Percentiles rank a stretch among this genome's conserved stretches.
These are phyloP conservation scores for Rubroboletus satanas DNA, from an alignment of 768 basidiomycete species.

Conservation along the genomic window DNA sequence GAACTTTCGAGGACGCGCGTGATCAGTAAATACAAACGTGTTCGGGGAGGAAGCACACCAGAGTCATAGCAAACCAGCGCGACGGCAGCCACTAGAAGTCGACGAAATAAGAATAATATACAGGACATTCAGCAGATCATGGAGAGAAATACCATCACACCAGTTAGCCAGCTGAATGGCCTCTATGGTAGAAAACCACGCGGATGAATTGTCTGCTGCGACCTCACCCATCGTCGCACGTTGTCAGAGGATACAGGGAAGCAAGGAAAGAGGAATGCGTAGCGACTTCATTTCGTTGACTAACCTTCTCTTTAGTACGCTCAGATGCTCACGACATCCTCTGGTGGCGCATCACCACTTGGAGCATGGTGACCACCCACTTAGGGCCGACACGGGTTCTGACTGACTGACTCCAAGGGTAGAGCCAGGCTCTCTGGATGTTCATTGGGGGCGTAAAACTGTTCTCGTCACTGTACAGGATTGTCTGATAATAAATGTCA, in stretches of 20 bases:
- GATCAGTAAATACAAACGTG: not conserved
- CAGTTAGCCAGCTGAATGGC: constrained; percentile 17
- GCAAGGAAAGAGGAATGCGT: not conserved
- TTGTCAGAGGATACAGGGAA: not conserved
- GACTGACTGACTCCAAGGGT: not conserved
- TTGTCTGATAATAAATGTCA: no score
- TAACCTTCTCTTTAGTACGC: not conserved
- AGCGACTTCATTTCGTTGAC: not conserved
- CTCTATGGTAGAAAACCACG: constrained; percentile 6
- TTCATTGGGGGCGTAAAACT: not conserved
- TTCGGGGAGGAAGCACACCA: not conserved
- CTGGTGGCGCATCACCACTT: not conserved
- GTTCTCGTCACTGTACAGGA: not conserved
- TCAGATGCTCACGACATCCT: not conserved
- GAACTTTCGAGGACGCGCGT: not conserved
- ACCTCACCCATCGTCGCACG: constrained; percentile 8
- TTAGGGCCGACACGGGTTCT: not conserved
- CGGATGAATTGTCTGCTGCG: constrained; percentile 6
- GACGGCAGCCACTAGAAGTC: constrained; percentile 11
- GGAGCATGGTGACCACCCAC: not conserved
- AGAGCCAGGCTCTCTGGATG: not conserved
- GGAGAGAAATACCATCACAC: constrained; percentile 11
- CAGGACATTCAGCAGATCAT: not conserved
- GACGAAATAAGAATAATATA: not conserved
- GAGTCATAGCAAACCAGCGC: constrained; percentile 17